Evolutionary conservation across 352 stramenopile genomes (phyloP).

Genomic region (Phytopythium vexans): DNA sequence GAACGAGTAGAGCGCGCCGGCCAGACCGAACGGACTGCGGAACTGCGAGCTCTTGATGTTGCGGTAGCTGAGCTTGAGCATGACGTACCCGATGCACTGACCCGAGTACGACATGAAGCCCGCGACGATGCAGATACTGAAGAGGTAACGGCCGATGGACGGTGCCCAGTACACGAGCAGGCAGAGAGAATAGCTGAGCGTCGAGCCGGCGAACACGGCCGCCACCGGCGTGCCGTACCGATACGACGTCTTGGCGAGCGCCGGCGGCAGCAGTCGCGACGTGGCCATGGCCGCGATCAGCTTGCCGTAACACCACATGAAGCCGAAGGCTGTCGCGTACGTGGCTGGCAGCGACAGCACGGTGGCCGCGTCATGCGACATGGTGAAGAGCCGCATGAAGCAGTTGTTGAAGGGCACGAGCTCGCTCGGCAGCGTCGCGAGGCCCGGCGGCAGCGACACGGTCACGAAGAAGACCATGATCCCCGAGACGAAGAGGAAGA

Average conservation of each 20-base stretch:
- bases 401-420: conserved; percentile 33
- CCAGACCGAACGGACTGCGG: conserved; percentile 30
- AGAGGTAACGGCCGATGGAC: conserved; percentile 18
- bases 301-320: conserved; percentile 58
- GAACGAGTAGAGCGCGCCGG: conserved; percentile 27
- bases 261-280: conserved; percentile 30
- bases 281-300: conserved; percentile 45
- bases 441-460: conserved; percentile 21
- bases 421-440: conserved; percentile 15
- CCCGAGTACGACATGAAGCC: conserved; percentile 41
- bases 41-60: conserved; percentile 42
- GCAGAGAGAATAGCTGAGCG: conserved; percentile 30
- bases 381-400: conserved; percentile 24
- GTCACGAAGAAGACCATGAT: conserved; percentile 32
- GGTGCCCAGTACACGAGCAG: conserved; percentile 26
- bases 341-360: conserved; percentile 44
- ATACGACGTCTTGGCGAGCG: conserved; percentile 18
- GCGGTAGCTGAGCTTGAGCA: conserved; percentile 35
- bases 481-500: conserved; percentile 37
- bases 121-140: conserved; percentile 31
- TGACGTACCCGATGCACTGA: conserved; percentile 41
- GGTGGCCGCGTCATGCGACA: conserved; percentile 14
- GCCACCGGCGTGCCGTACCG: conserved; percentile 15
- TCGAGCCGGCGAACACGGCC: conserved; percentile 18
- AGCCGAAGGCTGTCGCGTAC: conserved; percentile 47